Base-by-base conservation (phyloP, 805 yeast genomes). In the Starmerella tilneyi region DNA sequence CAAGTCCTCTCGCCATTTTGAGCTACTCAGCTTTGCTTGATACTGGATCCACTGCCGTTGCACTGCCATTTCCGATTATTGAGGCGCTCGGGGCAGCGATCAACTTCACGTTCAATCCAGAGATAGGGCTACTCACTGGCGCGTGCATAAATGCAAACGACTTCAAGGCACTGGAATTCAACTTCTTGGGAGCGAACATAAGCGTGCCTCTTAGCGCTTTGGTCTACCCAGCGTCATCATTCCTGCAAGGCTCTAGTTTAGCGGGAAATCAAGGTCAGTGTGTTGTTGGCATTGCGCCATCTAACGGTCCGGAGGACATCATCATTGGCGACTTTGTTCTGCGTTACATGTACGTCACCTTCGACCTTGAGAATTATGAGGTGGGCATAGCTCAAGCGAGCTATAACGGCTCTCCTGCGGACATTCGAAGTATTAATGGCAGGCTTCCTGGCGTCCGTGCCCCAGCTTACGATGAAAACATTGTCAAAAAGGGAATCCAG, bases 321-420 rank as follows among this genome's bases (percentile, higher is more conserved):
- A 66, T 78, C 44, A 64, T 81, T 27, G 89, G 89, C 13, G 85
- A 79, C 56, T 69, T 71, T 39, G 72, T 81, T 56, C 63, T 81
- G 49, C 69, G 82, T 46, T 69, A 72, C 31, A 79, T 78, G 5
- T 82, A 81, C 57, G 70, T 74, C 26, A 84, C 78, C 15, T 78
- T 71, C 58, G 82, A 82, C 59, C 64, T 79, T 42, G 83, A 78
- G 24, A 71, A 71, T 53, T 60, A 59, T 38, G 67, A 73, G 55
- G 64, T 80, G 24, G 73, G 79, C 0, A 50, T 81, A 43, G 84
- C 79, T 15, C 73, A 70, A 47, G 70, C 73, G 34, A 48, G 45
- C 26, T 56, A 46, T 43, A 48, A 56, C 47, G 46, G 44, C 15
- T 13, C 13, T 11, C 11, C 26, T 5, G n/a, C 27, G 19, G 22